Base-by-base conservation (phyloP, 2,329 filamentous ascomycete genomes). In the Sphaerulina vaccinii region DNA sequence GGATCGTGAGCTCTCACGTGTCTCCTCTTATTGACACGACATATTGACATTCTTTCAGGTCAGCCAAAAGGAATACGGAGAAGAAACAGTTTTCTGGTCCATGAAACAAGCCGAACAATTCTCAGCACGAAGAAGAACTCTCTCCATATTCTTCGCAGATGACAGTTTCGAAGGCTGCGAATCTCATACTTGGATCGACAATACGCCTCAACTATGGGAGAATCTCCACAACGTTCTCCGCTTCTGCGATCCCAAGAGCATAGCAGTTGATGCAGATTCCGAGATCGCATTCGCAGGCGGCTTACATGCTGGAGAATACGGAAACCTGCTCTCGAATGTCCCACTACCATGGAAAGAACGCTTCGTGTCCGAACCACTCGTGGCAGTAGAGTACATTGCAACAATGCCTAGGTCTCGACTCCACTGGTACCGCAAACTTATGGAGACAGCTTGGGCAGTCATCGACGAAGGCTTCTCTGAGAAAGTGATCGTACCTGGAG, bases 1-100 rank as follows among this genome's bases (percentile, higher is more conserved):
- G 57, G 58, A 55, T 61, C 19, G 57, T 59, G 46, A 16, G 39
- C 19, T 16, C 8, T 9, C 16, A 21, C 8, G 21, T 13, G 1
- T 27, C 24, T 16, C 13, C 29, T 13, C 3, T 10, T 9, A 16
- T 24, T 3, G 8, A 13, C 2, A 5, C 15, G 4, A 27, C 16
- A 13, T 5, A 29, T 39, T 50, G 40, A 50, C 39, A 2, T 4
- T 15, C 1, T 8, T n/a, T 10, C 15, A 59, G 55, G 47, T 57
- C 43, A 51, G 42, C n/a, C 59, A 59, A 44, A 52, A 52, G 18
- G 59, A 61, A 36, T 58, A 61, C 27, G 57, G 55, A 10, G 55
- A 61, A 43, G 59, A 61, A 40, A 61, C 57, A 3, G 47, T 52
- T 2, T 61, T 61, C 57, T 59, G 59, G 59, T 60, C 57, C 13